phyloP scores from a whole-genome alignment of 352 stramenopile species.

The Pythium scleroteichum region DNA sequence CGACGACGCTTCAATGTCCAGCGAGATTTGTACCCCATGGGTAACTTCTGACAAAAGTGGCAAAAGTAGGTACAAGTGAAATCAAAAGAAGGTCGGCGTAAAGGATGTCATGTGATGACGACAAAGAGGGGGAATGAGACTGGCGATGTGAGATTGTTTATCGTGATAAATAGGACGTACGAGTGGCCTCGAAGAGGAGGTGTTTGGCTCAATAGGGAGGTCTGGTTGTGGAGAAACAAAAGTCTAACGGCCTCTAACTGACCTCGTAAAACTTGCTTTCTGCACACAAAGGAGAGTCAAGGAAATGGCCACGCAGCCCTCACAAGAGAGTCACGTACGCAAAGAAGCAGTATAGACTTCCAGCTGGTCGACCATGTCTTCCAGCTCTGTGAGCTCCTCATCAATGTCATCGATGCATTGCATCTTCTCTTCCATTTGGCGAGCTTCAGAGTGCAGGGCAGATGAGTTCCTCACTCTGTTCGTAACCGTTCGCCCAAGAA shows the following conservation, averaged over 20 bases:
- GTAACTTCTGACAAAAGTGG: conserved; percentile 3
- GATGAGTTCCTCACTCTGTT: too few species aligned
- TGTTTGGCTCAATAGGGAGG: too few species aligned
- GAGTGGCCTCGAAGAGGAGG: neutral
- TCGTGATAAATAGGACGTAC: conserved; percentile 1
- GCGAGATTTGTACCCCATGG: neutral
- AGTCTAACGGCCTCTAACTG: conserved; percentile 27
- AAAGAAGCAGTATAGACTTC: conserved; percentile 76
- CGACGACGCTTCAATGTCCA: conserved; percentile 12
- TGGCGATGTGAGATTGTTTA: too few species aligned
- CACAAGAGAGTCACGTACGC: conserved; percentile 35
- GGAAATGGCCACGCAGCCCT: neutral
- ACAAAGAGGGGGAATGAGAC: too few species aligned
- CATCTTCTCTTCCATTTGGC: conserved; percentile 72
- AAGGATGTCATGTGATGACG: neutral
- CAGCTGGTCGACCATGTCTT: conserved; percentile 88
- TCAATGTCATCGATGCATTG: conserved; percentile 80
- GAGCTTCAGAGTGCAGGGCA: conserved; percentile 31
- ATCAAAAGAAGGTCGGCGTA: neutral
- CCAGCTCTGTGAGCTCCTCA: conserved; percentile 80
- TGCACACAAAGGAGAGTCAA: conserved; percentile 25
- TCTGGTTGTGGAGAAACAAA: neutral
- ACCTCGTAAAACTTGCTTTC: conserved; percentile 79
- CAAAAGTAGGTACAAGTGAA: too few species aligned
- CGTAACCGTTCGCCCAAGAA: neutral